Conservation (phyloP, 495 filamentous ascomycete species). For the Lasiosphaeria miniovina region DNA sequence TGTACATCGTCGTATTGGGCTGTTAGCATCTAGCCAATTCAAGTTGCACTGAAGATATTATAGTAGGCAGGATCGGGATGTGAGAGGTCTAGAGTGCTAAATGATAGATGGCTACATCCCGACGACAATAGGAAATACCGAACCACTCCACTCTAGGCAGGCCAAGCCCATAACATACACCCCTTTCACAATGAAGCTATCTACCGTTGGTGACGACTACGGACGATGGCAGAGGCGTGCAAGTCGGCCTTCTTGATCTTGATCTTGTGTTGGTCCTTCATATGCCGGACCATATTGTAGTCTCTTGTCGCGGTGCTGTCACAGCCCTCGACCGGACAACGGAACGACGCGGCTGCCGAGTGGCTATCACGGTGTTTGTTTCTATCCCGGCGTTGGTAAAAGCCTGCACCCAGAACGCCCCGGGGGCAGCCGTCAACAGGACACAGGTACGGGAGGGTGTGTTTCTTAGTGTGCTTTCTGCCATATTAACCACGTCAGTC, state of each 20-base stretch:
- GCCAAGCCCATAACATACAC: no score
- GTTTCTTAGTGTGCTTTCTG: background rate
- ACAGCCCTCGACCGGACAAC: background rate
- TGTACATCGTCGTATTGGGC: no score
- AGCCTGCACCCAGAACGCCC: background rate
- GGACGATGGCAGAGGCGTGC: no score
- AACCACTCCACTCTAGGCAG: no score
- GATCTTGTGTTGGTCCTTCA: background rate
- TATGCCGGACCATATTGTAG: constrained; percentile 10
- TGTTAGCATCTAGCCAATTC: no score
- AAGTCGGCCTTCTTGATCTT: background rate
- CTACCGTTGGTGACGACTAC: no score
- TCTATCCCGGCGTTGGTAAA: background rate
- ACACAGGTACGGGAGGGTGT: background rate
- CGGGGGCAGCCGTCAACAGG: background rate
- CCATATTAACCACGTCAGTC: background rate
- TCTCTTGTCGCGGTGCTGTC: background rate
- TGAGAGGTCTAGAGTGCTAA: no score
- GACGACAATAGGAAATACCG: no score
- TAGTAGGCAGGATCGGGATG: no score
- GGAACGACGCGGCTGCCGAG: background rate
- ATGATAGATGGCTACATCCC: no score
- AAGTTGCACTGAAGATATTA: no score
- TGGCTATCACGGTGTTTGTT: background rate
- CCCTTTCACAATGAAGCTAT: no score